A percentile compares a stretch with the other conserved stretches of the same genome.
Evolutionary conservation across 1,139 yeast species (phyloP).

Genomic region (Geotrichum candidum): DNA sequence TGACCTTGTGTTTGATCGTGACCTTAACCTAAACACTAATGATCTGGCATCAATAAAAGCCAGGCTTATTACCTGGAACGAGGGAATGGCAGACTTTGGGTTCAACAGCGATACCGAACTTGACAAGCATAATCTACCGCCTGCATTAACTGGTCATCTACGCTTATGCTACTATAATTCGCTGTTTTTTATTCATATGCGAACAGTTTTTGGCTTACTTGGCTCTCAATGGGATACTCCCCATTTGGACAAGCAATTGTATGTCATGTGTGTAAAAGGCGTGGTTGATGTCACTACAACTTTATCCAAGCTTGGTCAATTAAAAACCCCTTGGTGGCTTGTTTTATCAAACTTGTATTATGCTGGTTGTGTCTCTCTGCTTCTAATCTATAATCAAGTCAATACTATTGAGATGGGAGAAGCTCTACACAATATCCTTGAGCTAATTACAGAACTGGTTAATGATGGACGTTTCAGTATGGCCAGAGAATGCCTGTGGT

Average conservation of each 20-base stretch:
- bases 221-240: slow-evolving; percentile 12
- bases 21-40: slow-evolving; percentile 20
- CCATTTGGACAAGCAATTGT: slow-evolving; percentile 9
- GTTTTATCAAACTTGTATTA: slow-evolving; percentile 44
- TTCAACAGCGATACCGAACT: slow-evolving; percentile 19
- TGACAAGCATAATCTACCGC: slow-evolving; percentile 19
- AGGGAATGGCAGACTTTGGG: slow-evolving; percentile 17
- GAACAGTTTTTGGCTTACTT: slow-evolving; percentile 16
- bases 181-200: slow-evolving; percentile 16
- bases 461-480: slow-evolving; percentile 46
- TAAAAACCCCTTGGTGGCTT: slow-evolving; percentile 50
- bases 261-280: slow-evolving; percentile 23
- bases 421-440: slow-evolving; percentile 27
- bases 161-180: slow-evolving; percentile 17
- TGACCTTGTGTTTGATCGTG: slow-evolving; percentile 23
- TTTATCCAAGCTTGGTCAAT: slow-evolving; percentile 25
- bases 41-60: slow-evolving; percentile 15
- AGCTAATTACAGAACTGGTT: slow-evolving; percentile 36
- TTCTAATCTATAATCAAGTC: slow-evolving; percentile 43
- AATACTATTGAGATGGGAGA: slow-evolving; percentile 23
- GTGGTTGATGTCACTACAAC: slow-evolving; percentile 35
- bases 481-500: slow-evolving; percentile 64
- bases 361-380: slow-evolving; percentile 43
- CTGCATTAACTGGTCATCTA: slow-evolving; percentile 19
- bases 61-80: slow-evolving; percentile 21